Evolutionary conservation across 352 stramenopile species (phyloP).

Genomic region (Globisporangium abappressorium): DNA sequence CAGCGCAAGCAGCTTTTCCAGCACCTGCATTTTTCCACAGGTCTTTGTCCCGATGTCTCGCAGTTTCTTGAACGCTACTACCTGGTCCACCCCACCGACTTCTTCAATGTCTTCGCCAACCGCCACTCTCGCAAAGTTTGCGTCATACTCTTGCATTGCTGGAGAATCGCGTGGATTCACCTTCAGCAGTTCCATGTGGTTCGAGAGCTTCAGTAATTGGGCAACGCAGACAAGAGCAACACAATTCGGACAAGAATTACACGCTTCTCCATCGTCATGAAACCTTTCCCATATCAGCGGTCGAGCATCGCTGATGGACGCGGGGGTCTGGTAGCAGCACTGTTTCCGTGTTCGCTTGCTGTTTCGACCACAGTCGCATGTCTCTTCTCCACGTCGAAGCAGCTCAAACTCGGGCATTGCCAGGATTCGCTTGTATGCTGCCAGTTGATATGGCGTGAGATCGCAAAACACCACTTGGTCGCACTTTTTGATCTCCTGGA

Average conservation of each 20-base stretch:
- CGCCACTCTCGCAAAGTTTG: slow-evolving; percentile 49
- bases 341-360: slow-evolving; percentile 53
- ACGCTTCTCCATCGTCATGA: slow-evolving; percentile 42
- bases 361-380: slow-evolving; percentile 61
- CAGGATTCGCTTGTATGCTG: slow-evolving; percentile 66
- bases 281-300: slow-evolving; percentile 66
- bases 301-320: slow-evolving; percentile 12
- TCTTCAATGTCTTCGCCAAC: slow-evolving; percentile 55
- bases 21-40: slow-evolving; percentile 81
- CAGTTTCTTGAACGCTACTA: slow-evolving; percentile 56
- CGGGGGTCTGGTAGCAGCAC: slow-evolving; percentile 60
- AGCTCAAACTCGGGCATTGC: slow-evolving; percentile 73
- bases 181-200: slow-evolving; percentile 80
- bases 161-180: slow-evolving; percentile 54
- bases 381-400: slow-evolving; percentile 55
- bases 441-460: slow-evolving; percentile 65
- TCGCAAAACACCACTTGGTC: slow-evolving; percentile 84
- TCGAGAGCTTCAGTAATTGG: slow-evolving; percentile 74
- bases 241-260: slow-evolving; percentile 65
- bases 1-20: slow-evolving; percentile 63
- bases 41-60: slow-evolving; percentile 57
- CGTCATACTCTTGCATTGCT: slow-evolving; percentile 52
- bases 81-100: slow-evolving; percentile 57
- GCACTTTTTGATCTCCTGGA: slow-evolving; percentile 68
- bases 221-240: slow-evolving; percentile 70